Percentiles rank a stretch among this genome's conserved stretches.
phyloP scores from a whole-genome alignment of 2,329 filamentous ascomycete species.

The Fusarium dlaminii region DNA sequence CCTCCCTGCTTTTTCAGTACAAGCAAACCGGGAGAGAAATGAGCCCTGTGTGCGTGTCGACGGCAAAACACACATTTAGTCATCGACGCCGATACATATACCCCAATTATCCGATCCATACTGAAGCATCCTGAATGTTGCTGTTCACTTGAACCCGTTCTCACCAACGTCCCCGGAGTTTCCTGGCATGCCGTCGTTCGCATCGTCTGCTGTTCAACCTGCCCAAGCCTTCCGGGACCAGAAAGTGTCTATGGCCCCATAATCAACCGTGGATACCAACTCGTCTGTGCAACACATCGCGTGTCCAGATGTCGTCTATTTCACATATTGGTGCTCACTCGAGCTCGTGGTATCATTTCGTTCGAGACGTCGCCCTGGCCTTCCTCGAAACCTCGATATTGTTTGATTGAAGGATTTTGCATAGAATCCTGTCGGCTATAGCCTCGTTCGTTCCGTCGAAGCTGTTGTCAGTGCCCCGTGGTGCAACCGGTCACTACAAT shows the following conservation, averaged over 20 bases:
- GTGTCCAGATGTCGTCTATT: neutral
- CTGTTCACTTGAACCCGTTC: slow-evolving; percentile 5
- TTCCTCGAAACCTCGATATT: neutral
- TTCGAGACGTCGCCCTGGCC: neutral
- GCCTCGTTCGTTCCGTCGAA: neutral
- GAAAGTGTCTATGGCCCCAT: neutral
- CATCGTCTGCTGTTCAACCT: neutral
- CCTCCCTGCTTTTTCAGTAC: neutral
- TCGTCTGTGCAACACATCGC: neutral
- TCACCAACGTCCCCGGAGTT: neutral
- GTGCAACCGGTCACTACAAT: neutral
- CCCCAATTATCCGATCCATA: neutral
- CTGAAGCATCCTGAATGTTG: neutral
- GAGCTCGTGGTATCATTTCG: neutral
- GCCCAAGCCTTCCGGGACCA: neutral
- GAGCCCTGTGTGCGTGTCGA: neutral
- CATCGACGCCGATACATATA: neutral
- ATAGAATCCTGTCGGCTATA: neutral
- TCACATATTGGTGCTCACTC: neutral
- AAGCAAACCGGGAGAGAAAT: neutral
- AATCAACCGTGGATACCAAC: neutral
- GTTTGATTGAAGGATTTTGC: neutral
- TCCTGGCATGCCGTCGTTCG: neutral
- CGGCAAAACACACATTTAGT: neutral
- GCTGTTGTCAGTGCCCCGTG: neutral